These are phyloP conservation scores for Trypanosoma scelopori DNA, from an alignment of 208 protist species.

Conservation along the genomic window DNA sequence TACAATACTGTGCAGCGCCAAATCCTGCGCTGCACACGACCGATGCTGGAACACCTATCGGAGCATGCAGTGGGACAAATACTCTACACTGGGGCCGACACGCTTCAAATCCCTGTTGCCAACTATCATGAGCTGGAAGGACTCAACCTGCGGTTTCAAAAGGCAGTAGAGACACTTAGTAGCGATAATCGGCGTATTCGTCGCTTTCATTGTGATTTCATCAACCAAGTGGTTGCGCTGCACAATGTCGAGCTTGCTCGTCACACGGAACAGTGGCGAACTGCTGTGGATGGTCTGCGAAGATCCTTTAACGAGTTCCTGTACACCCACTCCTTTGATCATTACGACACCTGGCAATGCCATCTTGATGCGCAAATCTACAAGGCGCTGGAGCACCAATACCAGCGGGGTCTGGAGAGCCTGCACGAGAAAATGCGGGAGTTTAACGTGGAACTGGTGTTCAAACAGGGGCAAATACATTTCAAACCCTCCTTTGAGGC, in stretches of 20 bases:
- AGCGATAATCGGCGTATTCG: conserved; percentile 84
- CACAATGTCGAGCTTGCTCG: conserved; percentile 88
- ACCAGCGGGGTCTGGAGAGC: conserved; percentile 88
- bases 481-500: conserved; percentile 95
- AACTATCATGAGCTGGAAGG: conserved; percentile 86
- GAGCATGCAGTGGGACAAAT: conserved; percentile 59
- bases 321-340: conserved; percentile 58
- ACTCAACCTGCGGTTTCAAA: conserved; percentile 83
- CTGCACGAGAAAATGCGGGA: conserved; percentile 93
- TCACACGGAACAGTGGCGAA: conserved; percentile 94
- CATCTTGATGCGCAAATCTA: conserved; percentile 97
- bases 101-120: conserved; percentile 47
- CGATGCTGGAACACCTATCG: conserved; percentile 63
- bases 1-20: conserved; percentile 84
- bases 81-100: conserved; percentile 46
- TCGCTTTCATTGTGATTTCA: conserved; percentile 84
- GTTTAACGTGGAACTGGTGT: conserved; percentile 93
- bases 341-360: conserved; percentile 89
- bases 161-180: conserved; percentile 74
- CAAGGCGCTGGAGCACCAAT: conserved; percentile 97
- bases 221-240: conserved; percentile 78
- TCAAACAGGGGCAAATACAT: conserved; percentile 90
- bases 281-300: conserved; percentile 80
- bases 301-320: conserved; percentile 86
- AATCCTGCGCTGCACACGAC: conserved; percentile 68